Evolutionary conservation across 1,284 basidiomycete species (phyloP), one percentile per base, ranked within the genome.

Genomic region (Leccinum angustisporum): DNA sequence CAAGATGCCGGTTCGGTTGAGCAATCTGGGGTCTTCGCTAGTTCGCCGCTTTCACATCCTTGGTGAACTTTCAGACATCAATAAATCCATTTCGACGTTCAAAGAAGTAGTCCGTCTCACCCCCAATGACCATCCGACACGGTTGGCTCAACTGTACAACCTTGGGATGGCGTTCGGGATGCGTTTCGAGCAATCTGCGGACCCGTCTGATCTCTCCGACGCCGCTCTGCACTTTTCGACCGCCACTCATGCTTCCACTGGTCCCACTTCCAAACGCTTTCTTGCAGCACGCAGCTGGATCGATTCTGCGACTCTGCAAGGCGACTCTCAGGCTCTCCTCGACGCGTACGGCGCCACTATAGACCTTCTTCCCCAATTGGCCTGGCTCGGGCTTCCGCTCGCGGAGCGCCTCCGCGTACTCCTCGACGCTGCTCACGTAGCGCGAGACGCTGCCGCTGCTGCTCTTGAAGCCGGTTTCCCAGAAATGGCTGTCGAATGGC

Each of bases 311-410:
- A 31, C 10, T 27, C 31, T 54, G 6, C 31, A 54, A 54, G 52
- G n/a, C n/a, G 7, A 34, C 13, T 18, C 31, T 2, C 16, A 54
- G 52, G 31, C 52, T 13, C 5, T 21, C 18, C 30, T 54, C 4
- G 52, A 54, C 16, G 52, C 31, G 9, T 54, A 54, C 27, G 27
- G 25, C 27, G 14, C 52, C 11, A 54, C 31, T 27, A 52, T 27
- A 18, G 50, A 30, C 25, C 16, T 58, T 14, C 16, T 58, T 14
- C 60, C 56, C 2, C 62, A 50, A 25, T 25, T 62, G 5, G 60
- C 62, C 13, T 63, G 62, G 62, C 25, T 63, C 2, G 56, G 62
- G 0, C 13, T 63, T 0, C 46, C 62, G 3, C 34, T 63, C 33
- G 36, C 43, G 21, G 61, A 55, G 33, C 60, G 34, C 27, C 13